Conservation (phyloP, 441 rosid species). For the Biscutella auriculata region DNA sequence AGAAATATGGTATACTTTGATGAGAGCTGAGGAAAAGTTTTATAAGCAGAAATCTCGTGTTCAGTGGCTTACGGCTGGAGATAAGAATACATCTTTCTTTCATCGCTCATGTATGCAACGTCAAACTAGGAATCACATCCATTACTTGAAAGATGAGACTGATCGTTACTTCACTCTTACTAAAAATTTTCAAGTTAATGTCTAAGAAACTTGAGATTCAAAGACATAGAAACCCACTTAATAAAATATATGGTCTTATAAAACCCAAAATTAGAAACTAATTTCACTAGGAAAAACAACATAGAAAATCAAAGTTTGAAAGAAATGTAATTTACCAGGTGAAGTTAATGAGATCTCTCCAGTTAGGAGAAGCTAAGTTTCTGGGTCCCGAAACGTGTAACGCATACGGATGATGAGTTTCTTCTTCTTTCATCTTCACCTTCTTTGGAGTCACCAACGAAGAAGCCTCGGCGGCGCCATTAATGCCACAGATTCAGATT, state of each 20-base stretch:
- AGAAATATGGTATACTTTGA: too few relatives aligned
- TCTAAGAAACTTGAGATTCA: neutral
- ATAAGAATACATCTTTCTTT: too few relatives aligned
- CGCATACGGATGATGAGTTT: slow-evolving; percentile 57
- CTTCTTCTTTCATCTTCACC: slow-evolving; percentile 16
- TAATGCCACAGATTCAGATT: slow-evolving; percentile 8
- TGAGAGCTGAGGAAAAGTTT: too few relatives aligned
- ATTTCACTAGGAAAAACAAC: neutral
- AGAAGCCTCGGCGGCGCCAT: slow-evolving; percentile 5
- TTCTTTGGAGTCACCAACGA: slow-evolving; percentile 10
- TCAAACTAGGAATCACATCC: too few relatives aligned
- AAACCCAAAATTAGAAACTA: neutral
- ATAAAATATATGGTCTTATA: neutral
- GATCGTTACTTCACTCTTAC: too few relatives aligned
- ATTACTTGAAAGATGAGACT: too few relatives aligned
- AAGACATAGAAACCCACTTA: too few relatives aligned
- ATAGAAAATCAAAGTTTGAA: neutral
- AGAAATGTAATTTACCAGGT: slow-evolving; percentile 83
- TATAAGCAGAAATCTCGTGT: too few relatives aligned
- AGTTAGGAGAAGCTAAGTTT: slow-evolving; percentile 66
- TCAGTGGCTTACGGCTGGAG: too few relatives aligned
- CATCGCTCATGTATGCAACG: too few relatives aligned
- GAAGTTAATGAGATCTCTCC: slow-evolving; percentile 85
- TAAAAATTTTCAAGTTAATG: too few relatives aligned
- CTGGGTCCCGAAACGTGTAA: slow-evolving; percentile 86